phyloP scores from a whole-genome alignment of 1,139 yeast species.

The Insectozyma bohioensis region DNA sequence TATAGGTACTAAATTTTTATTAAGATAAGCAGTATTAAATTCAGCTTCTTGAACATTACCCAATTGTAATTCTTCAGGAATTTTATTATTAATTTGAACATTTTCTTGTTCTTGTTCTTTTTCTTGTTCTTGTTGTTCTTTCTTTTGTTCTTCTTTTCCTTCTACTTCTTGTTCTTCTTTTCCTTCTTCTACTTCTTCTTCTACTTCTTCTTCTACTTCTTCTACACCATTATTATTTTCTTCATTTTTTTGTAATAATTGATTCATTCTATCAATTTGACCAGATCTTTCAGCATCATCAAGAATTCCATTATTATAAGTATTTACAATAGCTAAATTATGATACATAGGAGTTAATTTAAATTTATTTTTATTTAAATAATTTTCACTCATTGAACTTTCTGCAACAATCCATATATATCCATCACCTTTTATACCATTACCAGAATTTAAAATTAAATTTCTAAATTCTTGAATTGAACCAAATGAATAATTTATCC shows the following conservation, averaged over 20 bases:
- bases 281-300: slow-evolving; percentile 54
- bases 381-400: slow-evolving; percentile 35
- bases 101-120: too few relatives aligned
- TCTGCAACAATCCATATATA: slow-evolving; percentile 73
- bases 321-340: slow-evolving; percentile 62
- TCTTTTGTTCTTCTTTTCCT: too few relatives aligned
- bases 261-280: slow-evolving; percentile 40
- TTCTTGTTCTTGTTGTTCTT: too few relatives aligned
- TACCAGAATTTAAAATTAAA: slow-evolving; percentile 58
- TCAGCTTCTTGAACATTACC: slow-evolving; percentile 48
- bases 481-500: slow-evolving; percentile 61
- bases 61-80: slow-evolving; percentile 22
- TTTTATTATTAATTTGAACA: too few relatives aligned
- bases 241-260: slow-evolving; percentile 18
- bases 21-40: slow-evolving; percentile 33
- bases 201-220: slow-evolving; percentile 15
- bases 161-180: slow-evolving; percentile 13
- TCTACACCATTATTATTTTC: too few relatives aligned
- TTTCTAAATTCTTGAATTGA: slow-evolving; percentile 67
- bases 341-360: slow-evolving; percentile 33
- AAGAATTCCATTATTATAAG: slow-evolving; percentile 75
- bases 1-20: slow-evolving; percentile 55
- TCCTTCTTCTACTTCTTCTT: slow-evolving; percentile 8
- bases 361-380: slow-evolving; percentile 15
- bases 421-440: slow-evolving; percentile 72